A percentile compares a stretch with the other conserved stretches of the same genome.
These are phyloP conservation scores for Posidonia australis DNA, from an alignment of 106 monocot species.

Conservation along the genomic window DNA sequence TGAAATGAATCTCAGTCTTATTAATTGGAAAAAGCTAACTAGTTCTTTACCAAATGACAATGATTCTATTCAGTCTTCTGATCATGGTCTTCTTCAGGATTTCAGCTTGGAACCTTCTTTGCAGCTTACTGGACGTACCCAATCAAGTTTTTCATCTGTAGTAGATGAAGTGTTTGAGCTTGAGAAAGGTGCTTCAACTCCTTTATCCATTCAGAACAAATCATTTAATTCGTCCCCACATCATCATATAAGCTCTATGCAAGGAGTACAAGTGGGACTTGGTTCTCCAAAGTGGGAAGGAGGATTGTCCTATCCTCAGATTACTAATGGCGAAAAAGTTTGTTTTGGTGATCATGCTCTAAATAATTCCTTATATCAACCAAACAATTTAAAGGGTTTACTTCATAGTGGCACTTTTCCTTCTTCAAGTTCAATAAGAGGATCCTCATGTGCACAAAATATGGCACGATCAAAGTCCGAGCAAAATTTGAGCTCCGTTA, in stretches of 20 bases:
- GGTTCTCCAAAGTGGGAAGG: slow-evolving; percentile 35
- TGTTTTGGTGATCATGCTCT: slow-evolving; percentile 18
- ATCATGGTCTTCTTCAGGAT: slow-evolving; percentile 28
- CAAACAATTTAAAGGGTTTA: slow-evolving; percentile 35
- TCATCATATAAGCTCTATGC: slow-evolving; percentile 22
- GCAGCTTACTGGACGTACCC: slow-evolving; percentile 31
- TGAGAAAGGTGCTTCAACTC: slow-evolving; percentile 34
- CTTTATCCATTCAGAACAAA: slow-evolving; percentile 17
- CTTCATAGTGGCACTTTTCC: slow-evolving; percentile 22
- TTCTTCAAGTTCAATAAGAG: slow-evolving; percentile 36
- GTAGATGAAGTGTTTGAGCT: slow-evolving; percentile 88
- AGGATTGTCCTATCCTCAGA: slow-evolving; percentile 30
- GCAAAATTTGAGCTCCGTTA: slow-evolving; percentile 44
- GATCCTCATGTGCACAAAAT: slow-evolving; percentile 21
- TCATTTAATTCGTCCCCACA: slow-evolving; percentile 26
- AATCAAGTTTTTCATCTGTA: slow-evolving; percentile 68
- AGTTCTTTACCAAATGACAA: slow-evolving; percentile 13
- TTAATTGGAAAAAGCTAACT: slow-evolving; percentile 48
- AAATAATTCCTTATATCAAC: slow-evolving; percentile 21
- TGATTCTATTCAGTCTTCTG: slow-evolving; percentile 22
- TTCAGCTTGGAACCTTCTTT: slow-evolving; percentile 28
- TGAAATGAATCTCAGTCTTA: slow-evolving; percentile 67
- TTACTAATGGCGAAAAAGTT: slow-evolving; percentile 14
- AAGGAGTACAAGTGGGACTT: slow-evolving; percentile 29
- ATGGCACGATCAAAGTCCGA: slow-evolving; percentile 49